These are phyloP conservation scores for Prorocentrum cordatum DNA, from an alignment of 169 alveolate species.

Conservation along the genomic window DNA sequence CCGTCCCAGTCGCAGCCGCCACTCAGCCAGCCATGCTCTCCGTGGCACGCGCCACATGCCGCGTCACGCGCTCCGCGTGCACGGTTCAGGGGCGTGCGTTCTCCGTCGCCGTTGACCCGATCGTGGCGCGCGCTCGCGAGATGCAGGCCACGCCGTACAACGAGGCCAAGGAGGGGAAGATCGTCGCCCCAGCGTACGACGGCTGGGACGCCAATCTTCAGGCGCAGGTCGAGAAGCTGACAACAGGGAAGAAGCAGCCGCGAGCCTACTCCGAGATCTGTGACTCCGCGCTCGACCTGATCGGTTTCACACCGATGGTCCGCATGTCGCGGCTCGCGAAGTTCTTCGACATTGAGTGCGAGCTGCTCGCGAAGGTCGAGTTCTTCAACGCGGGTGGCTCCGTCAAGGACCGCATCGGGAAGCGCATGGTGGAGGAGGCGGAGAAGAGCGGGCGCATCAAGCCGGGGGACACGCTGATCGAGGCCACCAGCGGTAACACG, in stretches of 20 bases:
- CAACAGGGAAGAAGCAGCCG: background rate
- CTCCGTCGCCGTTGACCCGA: no score
- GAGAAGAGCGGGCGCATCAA: constrained; percentile 81
- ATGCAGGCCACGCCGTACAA: constrained; percentile 44
- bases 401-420: no score
- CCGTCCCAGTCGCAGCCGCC: no score
- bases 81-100: no score
- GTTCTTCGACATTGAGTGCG: no score
- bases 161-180: constrained; percentile 35
- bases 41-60: no score
- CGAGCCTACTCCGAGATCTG: constrained; percentile 30
- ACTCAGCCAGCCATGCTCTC: no score
- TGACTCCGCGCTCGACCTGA: constrained; percentile 62
- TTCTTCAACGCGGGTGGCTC: constrained; percentile 81
- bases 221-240: background rate
- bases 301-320: constrained; percentile 76
- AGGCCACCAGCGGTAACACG: constrained; percentile 91
- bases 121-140: no score
- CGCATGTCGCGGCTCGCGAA: constrained; percentile 80
- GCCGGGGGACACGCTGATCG: constrained; percentile 83
- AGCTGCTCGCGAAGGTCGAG: constrained; percentile 89
- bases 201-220: background rate
- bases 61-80: no score
- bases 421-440: no score
- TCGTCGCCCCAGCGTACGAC: constrained; percentile 25